Evolutionary conservation across 805 yeast genomes (phyloP).

Genomic region (Ogataea saltuana): DNA sequence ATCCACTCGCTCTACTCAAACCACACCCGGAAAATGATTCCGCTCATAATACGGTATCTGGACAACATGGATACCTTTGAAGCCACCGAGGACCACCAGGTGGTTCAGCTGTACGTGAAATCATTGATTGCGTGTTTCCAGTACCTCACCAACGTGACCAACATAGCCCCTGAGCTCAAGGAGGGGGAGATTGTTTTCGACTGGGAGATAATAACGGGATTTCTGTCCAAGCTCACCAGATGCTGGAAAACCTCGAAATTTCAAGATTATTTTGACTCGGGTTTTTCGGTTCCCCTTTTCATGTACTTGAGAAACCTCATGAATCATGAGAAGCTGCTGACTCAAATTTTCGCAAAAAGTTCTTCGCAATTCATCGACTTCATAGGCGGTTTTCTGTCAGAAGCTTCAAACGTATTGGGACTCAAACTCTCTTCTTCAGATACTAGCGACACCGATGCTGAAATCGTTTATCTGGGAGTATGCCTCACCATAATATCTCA

Average conservation of each 20-base stretch:
- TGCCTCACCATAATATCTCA: slow-evolving; percentile 30
- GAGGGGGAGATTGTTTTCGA: slow-evolving; percentile 7
- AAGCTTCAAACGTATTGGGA: not conserved
- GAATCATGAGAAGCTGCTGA: slow-evolving; percentile 15
- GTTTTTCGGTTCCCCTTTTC: slow-evolving; percentile 13
- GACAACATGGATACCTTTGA: slow-evolving; percentile 3
- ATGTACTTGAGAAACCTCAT: slow-evolving; percentile 16
- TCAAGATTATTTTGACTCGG: not conserved
- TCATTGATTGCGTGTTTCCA: slow-evolving; percentile 19
- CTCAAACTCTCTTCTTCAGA: slow-evolving; percentile 14
- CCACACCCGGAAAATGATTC: slow-evolving; percentile 17
- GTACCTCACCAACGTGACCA: slow-evolving; percentile 21
- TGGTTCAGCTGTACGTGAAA: slow-evolving; percentile 10
- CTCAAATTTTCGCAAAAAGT: slow-evolving; percentile 9
- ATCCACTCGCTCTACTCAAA: slow-evolving; percentile 16
- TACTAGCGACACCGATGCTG: slow-evolving; percentile 13
- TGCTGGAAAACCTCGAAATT: slow-evolving; percentile 2
- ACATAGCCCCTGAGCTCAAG: slow-evolving; percentile 7
- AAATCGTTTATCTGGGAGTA: slow-evolving; percentile 25
- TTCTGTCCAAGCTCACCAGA: slow-evolving; percentile 6
- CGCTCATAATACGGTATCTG: slow-evolving; percentile 14
- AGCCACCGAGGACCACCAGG: not conserved
- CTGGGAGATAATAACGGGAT: slow-evolving; percentile 8
- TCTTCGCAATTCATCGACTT: slow-evolving; percentile 7
- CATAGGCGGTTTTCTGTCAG: slow-evolving; percentile 3